Evolutionary conservation across 2,329 filamentous ascomycete species (phyloP).

Genomic region (Ceratocystis ficicola): DNA sequence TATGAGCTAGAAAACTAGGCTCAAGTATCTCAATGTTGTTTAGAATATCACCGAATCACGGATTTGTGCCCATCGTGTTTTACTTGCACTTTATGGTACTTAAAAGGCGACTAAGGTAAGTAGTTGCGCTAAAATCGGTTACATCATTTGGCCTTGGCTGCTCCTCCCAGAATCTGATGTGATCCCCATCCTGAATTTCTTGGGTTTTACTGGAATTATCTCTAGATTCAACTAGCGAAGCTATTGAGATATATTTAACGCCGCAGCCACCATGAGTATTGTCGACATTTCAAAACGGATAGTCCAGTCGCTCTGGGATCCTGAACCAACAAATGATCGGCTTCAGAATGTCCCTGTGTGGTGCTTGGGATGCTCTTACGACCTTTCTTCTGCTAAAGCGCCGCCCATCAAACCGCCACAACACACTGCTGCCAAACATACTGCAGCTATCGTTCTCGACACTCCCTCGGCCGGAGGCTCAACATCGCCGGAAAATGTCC

Average conservation of each 20-base stretch:
- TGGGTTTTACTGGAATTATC: neutral
- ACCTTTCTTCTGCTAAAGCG: constrained; percentile 27
- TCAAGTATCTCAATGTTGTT: neutral
- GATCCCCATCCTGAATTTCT: constrained; percentile 16
- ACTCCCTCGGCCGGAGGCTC: neutral
- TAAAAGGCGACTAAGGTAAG: neutral
- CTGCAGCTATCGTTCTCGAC: constrained; percentile 4
- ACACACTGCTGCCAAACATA: neutral
- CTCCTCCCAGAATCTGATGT: constrained; percentile 17
- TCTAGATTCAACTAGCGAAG: neutral
- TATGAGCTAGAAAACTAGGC: neutral
- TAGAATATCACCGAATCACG: too few species aligned
- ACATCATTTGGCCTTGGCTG: constrained; percentile 8
- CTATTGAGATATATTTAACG: neutral
- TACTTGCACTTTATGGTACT: neutral
- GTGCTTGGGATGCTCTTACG: constrained; percentile 56
- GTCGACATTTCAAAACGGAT: constrained; percentile 71
- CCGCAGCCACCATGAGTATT: constrained; percentile 33
- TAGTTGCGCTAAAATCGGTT: constrained; percentile 12
- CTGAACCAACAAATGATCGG: constrained; percentile 70
- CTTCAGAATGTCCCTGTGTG: constrained; percentile 59
- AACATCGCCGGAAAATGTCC: neutral
- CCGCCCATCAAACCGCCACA: neutral
- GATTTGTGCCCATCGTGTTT: neutral
- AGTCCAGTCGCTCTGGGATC: constrained; percentile 86